These are phyloP conservation scores for Talaromyces albobiverticillius DNA, from an alignment of 2,329 filamentous ascomycete species.

Conservation along the genomic window DNA sequence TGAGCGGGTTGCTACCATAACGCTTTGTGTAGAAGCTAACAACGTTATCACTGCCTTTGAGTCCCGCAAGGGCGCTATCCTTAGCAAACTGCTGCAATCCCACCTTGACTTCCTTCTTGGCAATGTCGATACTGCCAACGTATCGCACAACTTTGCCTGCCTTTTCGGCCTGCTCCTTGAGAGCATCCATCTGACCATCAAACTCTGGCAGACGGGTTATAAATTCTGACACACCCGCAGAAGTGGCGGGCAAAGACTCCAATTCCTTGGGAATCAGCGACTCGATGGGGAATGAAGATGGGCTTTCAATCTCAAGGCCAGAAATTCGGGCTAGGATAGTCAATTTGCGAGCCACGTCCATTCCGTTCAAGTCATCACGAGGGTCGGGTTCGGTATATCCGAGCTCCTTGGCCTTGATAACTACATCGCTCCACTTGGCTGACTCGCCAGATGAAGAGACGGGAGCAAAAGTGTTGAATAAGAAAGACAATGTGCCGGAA, in stretches of 20 bases:
- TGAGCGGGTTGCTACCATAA: slow-evolving; percentile 86
- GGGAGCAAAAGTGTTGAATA: slow-evolving; percentile 96
- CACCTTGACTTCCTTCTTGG: slow-evolving; percentile 79
- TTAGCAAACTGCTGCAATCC: slow-evolving; percentile 86
- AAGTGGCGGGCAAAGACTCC: slow-evolving; percentile 63
- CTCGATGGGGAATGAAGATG: slow-evolving; percentile 88
- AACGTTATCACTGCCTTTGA: slow-evolving; percentile 98
- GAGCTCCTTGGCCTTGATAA: slow-evolving; percentile 85
- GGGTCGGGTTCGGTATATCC: slow-evolving; percentile 92
- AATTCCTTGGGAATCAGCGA: slow-evolving; percentile 87
- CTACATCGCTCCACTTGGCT: slow-evolving; percentile 86
- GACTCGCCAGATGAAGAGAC: slow-evolving; percentile 55
- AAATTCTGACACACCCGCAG: slow-evolving; percentile 71
- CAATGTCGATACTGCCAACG: slow-evolving; percentile 87
- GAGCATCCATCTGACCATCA: slow-evolving; percentile 83
- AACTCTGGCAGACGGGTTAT: slow-evolving; percentile 75
- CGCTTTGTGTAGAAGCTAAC: slow-evolving; percentile 98
- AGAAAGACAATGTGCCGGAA: slow-evolving; percentile 94
- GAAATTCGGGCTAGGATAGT: slow-evolving; percentile 88
- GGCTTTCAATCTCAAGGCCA: slow-evolving; percentile 76
- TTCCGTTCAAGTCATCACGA: slow-evolving; percentile 78
- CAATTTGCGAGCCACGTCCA: slow-evolving; percentile 91
- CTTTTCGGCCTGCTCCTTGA: slow-evolving; percentile 79
- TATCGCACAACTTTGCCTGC: slow-evolving; percentile 92
- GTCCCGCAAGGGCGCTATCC: slow-evolving; percentile 84